A percentile compares a stretch with the other conserved stretches of the same genome.
phyloP scores from a whole-genome alignment of 768 basidiomycete species.

The Albatrellus ellisii region DNA sequence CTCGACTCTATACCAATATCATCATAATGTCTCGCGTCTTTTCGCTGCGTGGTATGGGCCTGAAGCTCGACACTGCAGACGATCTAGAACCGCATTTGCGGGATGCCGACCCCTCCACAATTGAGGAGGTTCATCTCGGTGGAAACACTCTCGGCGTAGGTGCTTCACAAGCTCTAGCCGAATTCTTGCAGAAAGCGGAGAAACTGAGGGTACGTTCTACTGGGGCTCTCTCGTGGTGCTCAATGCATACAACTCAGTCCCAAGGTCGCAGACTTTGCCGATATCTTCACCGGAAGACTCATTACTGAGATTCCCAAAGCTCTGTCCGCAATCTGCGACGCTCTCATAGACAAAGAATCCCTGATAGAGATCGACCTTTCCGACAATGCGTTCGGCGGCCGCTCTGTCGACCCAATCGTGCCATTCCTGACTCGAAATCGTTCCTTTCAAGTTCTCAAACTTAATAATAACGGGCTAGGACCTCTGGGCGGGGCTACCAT shows the following conservation, averaged over 20 bases:
- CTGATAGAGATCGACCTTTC: slow-evolving; percentile 83
- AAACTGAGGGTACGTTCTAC: slow-evolving; percentile 49
- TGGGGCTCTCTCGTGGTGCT: slow-evolving; percentile 3
- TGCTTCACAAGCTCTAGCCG: slow-evolving; percentile 74
- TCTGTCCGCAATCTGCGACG: slow-evolving; percentile 77
- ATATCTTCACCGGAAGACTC: slow-evolving; percentile 95
- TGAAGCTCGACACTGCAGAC: slow-evolving; percentile 66
- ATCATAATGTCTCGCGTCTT: slow-evolving; percentile 3
- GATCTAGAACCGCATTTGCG: slow-evolving; percentile 67
- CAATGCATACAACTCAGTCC: neutral
- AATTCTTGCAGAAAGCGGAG: slow-evolving; percentile 56
- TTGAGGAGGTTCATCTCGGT: slow-evolving; percentile 86
- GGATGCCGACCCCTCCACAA: slow-evolving; percentile 43
- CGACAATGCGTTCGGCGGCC: slow-evolving; percentile 95
- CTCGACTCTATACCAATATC: neutral
- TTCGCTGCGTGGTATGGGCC: slow-evolving; percentile 48
- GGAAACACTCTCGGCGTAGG: slow-evolving; percentile 93
- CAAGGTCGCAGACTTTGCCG: slow-evolving; percentile 89
- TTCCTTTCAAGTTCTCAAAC: slow-evolving; percentile 68
- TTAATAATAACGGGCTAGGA: slow-evolving; percentile 96
- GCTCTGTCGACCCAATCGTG: slow-evolving; percentile 89
- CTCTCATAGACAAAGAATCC: slow-evolving; percentile 66
- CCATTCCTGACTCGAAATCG: slow-evolving; percentile 78
- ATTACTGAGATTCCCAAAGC: slow-evolving; percentile 92
- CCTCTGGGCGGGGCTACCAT: slow-evolving; percentile 58